phyloP scores from a whole-genome alignment of 2,329 filamentous ascomycete species.

The Penicillium sp. region DNA sequence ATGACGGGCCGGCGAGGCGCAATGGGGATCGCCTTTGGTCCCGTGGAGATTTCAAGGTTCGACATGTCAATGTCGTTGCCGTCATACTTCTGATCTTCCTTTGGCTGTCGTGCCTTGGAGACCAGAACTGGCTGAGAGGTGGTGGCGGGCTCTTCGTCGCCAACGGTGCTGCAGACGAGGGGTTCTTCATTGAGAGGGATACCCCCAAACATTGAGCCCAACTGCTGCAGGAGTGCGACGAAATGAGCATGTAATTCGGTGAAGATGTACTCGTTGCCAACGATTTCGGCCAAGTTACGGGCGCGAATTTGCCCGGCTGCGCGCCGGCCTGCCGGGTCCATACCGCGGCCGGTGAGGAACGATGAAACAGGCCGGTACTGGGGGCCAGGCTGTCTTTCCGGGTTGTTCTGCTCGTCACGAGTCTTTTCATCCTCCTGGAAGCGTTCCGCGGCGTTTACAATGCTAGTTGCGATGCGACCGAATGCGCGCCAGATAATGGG shows the following conservation, averaged over 20 bases:
- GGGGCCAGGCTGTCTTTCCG: conserved; percentile 29
- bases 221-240: conserved; percentile 47
- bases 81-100: conserved; percentile 25
- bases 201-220: conserved; percentile 47
- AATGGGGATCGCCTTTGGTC: conserved; percentile 40
- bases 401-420: conserved; percentile 38
- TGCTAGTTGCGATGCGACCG: conserved; percentile 51
- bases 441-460: conserved; percentile 47
- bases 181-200: conserved; percentile 42
- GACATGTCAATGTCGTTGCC: conserved; percentile 34
- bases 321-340: conserved; percentile 55
- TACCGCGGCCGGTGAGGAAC: conserved; percentile 54
- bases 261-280: conserved; percentile 57
- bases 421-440: conserved; percentile 45
- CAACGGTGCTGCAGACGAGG: conserved; percentile 41
- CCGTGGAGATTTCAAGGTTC: conserved; percentile 33
- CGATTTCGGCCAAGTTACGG: conserved; percentile 56
- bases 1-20: conserved; percentile 35
- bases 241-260: conserved; percentile 56
- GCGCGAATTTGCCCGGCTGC: conserved; percentile 53
- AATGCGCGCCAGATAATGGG: conserved; percentile 53
- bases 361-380: conserved; percentile 56
- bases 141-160: conserved; percentile 26
- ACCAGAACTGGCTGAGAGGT: conserved; percentile 27
- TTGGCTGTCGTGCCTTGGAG: conserved; percentile 18